phyloP scores from a whole-genome alignment of 495 filamentous ascomycete species.

The Symbiotaphrina buchneri region DNA sequence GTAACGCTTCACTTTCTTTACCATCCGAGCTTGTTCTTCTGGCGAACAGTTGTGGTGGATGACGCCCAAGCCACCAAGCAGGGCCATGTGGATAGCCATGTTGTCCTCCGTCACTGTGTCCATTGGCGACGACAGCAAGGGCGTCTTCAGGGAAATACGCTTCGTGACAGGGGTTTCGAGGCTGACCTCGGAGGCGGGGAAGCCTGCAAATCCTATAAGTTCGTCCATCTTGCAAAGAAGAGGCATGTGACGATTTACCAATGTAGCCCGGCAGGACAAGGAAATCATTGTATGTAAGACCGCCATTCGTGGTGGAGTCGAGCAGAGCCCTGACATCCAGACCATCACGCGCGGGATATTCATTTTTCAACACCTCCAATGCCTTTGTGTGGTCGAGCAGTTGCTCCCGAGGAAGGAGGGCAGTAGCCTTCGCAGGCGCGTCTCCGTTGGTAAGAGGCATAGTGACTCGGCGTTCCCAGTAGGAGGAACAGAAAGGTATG shows the following conservation, averaged over 20 bases:
- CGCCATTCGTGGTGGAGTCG: constrained; percentile 70
- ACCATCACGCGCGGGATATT: constrained; percentile 60
- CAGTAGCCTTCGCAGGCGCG: constrained; percentile 10
- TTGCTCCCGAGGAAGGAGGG: constrained; percentile 13
- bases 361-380: constrained; percentile 47
- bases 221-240: not conserved
- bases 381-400: constrained; percentile 40
- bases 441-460: constrained; percentile 57
- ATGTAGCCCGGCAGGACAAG: constrained; percentile 44
- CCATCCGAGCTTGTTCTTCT: constrained; percentile 94
- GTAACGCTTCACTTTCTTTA: constrained; percentile 94
- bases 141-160: constrained; percentile 81
- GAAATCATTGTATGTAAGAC: constrained; percentile 72
- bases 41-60: constrained; percentile 98
- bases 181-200: constrained; percentile 71
- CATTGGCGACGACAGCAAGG: constrained; percentile 94
- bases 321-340: constrained; percentile 63
- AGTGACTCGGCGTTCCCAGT: constrained; percentile 16
- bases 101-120: constrained; percentile 98
- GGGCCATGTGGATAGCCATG: constrained; percentile 98
- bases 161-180: constrained; percentile 87
- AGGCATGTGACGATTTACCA: constrained; percentile 18
- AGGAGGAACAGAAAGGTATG: not conserved
- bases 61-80: constrained; percentile 87
- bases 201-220: constrained; percentile 22